A percentile compares a stretch with the other conserved stretches of the same genome.
Evolutionary conservation across 176 grass and related monocot genomes (phyloP).

Genomic region (Aegilops tauschii): DNA sequence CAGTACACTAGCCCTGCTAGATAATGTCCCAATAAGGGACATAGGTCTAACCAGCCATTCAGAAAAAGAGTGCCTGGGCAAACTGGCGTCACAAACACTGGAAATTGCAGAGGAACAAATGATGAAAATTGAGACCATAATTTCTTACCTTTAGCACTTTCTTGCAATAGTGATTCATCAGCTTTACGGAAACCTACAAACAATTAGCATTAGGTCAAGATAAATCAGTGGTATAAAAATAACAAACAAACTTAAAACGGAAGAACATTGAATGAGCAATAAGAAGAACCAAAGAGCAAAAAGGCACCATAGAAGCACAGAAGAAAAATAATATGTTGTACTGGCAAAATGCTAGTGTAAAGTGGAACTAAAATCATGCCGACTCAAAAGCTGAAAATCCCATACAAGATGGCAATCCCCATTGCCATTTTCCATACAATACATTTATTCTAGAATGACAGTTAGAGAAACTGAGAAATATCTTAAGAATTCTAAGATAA

Average conservation of each 20-base stretch:
- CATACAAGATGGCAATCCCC: not conserved
- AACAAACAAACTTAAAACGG: not conserved
- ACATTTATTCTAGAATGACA: not conserved
- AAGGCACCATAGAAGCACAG: not conserved
- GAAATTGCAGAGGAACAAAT: not conserved
- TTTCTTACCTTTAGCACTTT: slow-evolving; percentile 75
- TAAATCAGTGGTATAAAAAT: not conserved
- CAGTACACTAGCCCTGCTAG: not conserved
- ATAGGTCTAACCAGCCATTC: not conserved
- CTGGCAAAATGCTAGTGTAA: not conserved
- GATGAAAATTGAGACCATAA: not conserved
- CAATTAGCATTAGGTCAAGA: not conserved
- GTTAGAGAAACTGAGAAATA: not conserved
- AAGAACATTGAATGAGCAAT: not conserved
- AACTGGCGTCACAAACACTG: not conserved
- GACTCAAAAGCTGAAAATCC: not conserved
- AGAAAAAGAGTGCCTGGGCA: not conserved
- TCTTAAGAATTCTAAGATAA: not conserved
- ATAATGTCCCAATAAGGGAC: not conserved
- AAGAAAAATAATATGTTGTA: not conserved
- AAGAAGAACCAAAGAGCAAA: not conserved
- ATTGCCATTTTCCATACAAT: not conserved
- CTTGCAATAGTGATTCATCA: slow-evolving; percentile 76
- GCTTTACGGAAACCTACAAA: slow-evolving; percentile 74
- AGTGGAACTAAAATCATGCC: not conserved